phyloP scores from a whole-genome alignment of 2,329 filamentous ascomycete species.

The Nemania sp. region DNA sequence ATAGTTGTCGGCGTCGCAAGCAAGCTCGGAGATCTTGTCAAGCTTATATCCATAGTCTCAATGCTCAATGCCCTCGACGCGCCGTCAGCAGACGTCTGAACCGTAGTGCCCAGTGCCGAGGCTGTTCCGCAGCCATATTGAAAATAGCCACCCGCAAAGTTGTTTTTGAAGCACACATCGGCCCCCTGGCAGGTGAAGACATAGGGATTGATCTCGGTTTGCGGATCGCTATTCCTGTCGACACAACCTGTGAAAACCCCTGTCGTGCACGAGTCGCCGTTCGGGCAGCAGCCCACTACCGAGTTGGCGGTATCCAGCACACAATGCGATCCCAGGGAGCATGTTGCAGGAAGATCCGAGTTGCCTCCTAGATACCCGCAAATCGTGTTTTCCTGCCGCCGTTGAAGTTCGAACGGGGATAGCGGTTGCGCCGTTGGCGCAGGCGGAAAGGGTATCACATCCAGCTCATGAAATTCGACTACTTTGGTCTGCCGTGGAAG shows the following conservation, averaged over 20 bases:
- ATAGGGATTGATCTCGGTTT: slow-evolving; percentile 58
- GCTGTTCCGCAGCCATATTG: slow-evolving; percentile 61
- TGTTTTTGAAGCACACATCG: slow-evolving; percentile 59
- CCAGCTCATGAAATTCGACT: slow-evolving; percentile 43
- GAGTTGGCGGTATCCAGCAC: slow-evolving; percentile 54
- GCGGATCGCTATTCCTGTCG: slow-evolving; percentile 53
- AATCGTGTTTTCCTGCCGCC: slow-evolving; percentile 55
- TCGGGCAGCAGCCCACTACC: slow-evolving; percentile 60
- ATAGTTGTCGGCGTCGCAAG: slow-evolving; percentile 49
- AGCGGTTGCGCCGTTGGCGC: slow-evolving; percentile 47
- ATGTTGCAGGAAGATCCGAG: slow-evolving; percentile 57
- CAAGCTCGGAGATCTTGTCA: slow-evolving; percentile 46
- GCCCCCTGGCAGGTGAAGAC: slow-evolving; percentile 57
- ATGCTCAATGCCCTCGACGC: slow-evolving; percentile 43
- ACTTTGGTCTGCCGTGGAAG: slow-evolving; percentile 48
- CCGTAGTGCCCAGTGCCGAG: slow-evolving; percentile 52
- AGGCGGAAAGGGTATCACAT: slow-evolving; percentile 46
- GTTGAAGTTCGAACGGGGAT: slow-evolving; percentile 42
- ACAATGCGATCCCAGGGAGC: slow-evolving; percentile 60
- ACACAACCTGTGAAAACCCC: slow-evolving; percentile 63
- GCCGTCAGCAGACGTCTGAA: slow-evolving; percentile 52
- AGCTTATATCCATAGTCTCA: slow-evolving; percentile 44
- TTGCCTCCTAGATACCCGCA: slow-evolving; percentile 62
- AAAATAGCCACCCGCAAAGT: slow-evolving; percentile 57
- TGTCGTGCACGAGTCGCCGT: slow-evolving; percentile 53